Evolutionary conservation across 1,284 basidiomycete species (phyloP).

Genomic region (Leccinum insolens): DNA sequence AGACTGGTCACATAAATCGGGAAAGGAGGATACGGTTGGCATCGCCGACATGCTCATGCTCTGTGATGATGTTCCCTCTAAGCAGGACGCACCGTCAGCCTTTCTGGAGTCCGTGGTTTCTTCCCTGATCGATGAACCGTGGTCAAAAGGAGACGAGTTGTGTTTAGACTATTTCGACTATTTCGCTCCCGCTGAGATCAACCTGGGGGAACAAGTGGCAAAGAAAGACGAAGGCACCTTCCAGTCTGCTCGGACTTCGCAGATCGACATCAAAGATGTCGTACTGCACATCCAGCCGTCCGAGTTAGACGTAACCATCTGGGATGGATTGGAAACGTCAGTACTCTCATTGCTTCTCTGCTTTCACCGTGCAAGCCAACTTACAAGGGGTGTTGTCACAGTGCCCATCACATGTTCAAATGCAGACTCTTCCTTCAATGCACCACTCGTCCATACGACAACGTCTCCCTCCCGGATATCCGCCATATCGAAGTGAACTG

Average conservation of each 20-base stretch:
- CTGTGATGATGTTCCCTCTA: no score
- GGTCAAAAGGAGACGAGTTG: no score
- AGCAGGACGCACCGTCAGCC: no score
- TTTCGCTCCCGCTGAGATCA: not conserved
- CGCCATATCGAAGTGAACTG: conserved; percentile 27
- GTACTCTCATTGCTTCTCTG: conserved; percentile 8
- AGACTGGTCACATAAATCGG: conserved; percentile 1
- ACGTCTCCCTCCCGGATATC: conserved; percentile 13
- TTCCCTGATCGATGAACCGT: no score
- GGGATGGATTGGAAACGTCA: conserved; percentile 27
- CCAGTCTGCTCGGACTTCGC: not conserved
- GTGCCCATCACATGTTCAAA: conserved; percentile 22
- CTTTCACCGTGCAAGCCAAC: not conserved
- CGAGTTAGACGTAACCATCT: conserved; percentile 24
- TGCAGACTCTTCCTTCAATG: conserved; percentile 30
- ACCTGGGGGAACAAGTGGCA: not conserved
- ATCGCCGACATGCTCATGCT: conserved; percentile 8
- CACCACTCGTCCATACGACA: conserved; percentile 14
- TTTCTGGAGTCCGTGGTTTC: no score
- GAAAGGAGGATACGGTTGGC: not conserved
- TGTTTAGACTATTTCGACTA: not conserved
- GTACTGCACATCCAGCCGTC: conserved; percentile 17
- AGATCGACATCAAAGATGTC: conserved; percentile 14
- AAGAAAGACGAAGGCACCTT: not conserved
- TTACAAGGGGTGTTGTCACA: conserved; percentile 6